Evolutionary conservation across 192 early-diverging fungal genomes (phyloP).

Genomic region (Lobosporangium transversale): DNA sequence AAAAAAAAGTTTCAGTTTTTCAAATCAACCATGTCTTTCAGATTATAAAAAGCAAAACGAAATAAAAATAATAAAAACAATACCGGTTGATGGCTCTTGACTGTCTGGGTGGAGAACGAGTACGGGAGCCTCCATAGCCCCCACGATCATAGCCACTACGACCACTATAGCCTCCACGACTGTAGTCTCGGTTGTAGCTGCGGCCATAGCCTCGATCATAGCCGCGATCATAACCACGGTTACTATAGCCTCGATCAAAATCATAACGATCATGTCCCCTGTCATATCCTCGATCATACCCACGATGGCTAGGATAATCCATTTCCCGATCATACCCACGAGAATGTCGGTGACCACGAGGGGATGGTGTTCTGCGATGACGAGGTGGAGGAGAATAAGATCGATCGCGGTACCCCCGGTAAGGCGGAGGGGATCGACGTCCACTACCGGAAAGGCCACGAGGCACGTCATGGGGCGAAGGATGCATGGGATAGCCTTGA

Average conservation of each 20-base stretch:
- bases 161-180: slow-evolving; percentile 35
- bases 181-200: slow-evolving; percentile 14
- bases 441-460: slow-evolving; percentile 9
- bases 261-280: slow-evolving; percentile 20
- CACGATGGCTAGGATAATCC: slow-evolving; percentile 20
- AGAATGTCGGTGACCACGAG: too few relatives aligned
- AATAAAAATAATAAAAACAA: not conserved
- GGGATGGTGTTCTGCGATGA: too few relatives aligned
- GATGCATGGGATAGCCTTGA: slow-evolving; percentile 29
- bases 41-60: not conserved
- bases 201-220: slow-evolving; percentile 49
- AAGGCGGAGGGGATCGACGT: slow-evolving; percentile 28
- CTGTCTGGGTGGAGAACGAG: slow-evolving; percentile 58
- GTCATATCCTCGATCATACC: slow-evolving; percentile 33
- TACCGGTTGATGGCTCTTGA: slow-evolving; percentile 61
- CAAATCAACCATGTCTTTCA: slow-evolving; percentile 3
- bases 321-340: slow-evolving; percentile 48
- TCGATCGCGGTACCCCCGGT: slow-evolving; percentile 39
- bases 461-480: slow-evolving; percentile 18
- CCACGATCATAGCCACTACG: slow-evolving; percentile 50
- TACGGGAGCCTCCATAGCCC: slow-evolving; percentile 50
- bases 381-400: slow-evolving; percentile 55
- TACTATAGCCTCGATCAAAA: slow-evolving; percentile 47
- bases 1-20: slow-evolving; percentile 11
- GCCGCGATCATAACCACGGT: slow-evolving; percentile 26